Evolutionary conservation across 1,139 yeast species (phyloP).

Genomic region (Hyphopichia fennica): DNA sequence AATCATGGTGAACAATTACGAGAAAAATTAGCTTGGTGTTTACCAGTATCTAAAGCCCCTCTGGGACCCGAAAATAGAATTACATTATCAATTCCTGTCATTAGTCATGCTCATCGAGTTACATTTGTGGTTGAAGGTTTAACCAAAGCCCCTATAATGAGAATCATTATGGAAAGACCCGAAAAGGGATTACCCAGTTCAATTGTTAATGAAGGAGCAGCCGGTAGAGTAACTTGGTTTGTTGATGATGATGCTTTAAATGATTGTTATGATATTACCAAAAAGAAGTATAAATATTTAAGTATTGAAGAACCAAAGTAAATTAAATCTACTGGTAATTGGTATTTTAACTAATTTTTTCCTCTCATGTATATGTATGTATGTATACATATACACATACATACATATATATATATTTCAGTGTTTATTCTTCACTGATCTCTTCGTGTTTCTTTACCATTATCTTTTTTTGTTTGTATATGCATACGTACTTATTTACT

Average conservation of each 20-base stretch:
- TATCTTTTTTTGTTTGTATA: no score
- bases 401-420: no score
- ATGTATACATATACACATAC: no score
- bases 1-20: conserved; percentile 80
- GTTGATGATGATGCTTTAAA: conserved; percentile 94
- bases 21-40: conserved; percentile 94
- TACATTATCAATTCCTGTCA: conserved; percentile 90
- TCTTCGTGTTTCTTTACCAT: no score
- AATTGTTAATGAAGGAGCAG: conserved; percentile 93
- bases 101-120: conserved; percentile 90
- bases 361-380: no score
- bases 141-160: conserved; percentile 90
- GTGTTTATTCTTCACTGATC: no score
- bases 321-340: no score
- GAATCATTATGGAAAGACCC: conserved; percentile 94
- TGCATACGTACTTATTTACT: no score
- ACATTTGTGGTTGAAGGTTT: conserved; percentile 95
- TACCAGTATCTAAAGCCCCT: conserved; percentile 92
- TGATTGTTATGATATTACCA: conserved; percentile 72
- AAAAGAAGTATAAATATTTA: conserved; percentile 69
- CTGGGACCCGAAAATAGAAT: conserved; percentile 85
- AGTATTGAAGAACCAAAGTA: conserved; percentile 22
- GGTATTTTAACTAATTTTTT: no score
- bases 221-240: conserved; percentile 96
- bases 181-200: conserved; percentile 95